A percentile compares a stretch with the other conserved stretches of the same genome.
phyloP scores from a whole-genome alignment of 2,329 filamentous ascomycete species.

The Beauveria medogensis region DNA sequence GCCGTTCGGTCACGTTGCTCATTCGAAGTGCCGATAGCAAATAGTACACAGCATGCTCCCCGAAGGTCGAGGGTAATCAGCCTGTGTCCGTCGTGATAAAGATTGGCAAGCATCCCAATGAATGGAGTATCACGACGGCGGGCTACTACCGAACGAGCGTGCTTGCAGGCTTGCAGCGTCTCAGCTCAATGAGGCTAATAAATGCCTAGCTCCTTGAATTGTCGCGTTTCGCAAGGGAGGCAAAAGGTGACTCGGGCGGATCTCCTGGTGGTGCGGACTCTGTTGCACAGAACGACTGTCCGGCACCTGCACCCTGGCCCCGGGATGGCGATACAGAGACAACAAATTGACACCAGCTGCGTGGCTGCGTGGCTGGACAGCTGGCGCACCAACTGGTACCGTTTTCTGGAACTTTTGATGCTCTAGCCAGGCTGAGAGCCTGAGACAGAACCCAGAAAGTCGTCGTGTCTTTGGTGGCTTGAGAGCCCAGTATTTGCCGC shows the following conservation, averaged over 20 bases:
- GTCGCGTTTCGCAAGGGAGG: not conserved
- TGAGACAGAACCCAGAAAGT: not conserved
- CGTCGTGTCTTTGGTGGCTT: not conserved
- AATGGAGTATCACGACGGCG: not conserved
- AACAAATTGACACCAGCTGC: too few species aligned
- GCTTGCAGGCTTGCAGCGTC: not conserved
- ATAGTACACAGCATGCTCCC: too few species aligned
- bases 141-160: not conserved
- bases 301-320: not conserved
- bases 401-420: not conserved
- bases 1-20: too few species aligned
- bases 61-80: too few species aligned
- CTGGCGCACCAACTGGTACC: not conserved
- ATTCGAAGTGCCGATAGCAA: too few species aligned
- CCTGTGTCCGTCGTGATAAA: not conserved
- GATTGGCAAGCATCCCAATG: not conserved
- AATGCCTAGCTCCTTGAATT: not conserved
- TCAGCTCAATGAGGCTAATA: not conserved
- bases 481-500: slow-evolving; percentile 2
- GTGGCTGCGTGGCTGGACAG: not conserved
- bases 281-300: not conserved
- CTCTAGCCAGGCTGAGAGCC: not conserved
- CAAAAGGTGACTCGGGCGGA: not conserved
- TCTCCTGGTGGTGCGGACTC: too few species aligned
- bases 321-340: too few species aligned